These are phyloP conservation scores for Calocybe cyanea DNA, from an alignment of 768 basidiomycete species.

Conservation along the genomic window DNA sequence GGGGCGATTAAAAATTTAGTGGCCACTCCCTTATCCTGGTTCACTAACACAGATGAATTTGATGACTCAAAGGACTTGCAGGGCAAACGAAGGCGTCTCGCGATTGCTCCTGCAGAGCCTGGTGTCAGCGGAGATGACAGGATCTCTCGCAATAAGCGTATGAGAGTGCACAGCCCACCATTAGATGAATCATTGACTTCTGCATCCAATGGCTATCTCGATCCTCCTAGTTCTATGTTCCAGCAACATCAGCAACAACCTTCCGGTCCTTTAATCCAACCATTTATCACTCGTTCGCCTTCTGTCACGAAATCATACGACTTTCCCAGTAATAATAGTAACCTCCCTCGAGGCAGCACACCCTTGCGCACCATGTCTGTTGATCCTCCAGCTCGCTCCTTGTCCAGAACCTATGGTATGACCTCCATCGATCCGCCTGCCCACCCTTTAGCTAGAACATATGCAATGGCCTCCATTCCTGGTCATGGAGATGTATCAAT, in stretches of 20 bases:
- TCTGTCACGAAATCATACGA: slow-evolving; percentile 26
- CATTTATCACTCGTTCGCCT: slow-evolving; percentile 21
- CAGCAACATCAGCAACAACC: slow-evolving; percentile 19
- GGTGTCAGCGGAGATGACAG: slow-evolving; percentile 28
- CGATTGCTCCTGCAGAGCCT: slow-evolving; percentile 25
- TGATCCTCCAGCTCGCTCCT: slow-evolving; percentile 49
- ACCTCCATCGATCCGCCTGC: slow-evolving; percentile 61
- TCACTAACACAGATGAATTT: slow-evolving; percentile 44
- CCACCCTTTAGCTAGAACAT: slow-evolving; percentile 33
- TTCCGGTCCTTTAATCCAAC: slow-evolving; percentile 19
- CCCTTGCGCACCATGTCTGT: slow-evolving; percentile 67
- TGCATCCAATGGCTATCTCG: slow-evolving; percentile 39
- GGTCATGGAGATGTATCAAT: slow-evolving; percentile 36
- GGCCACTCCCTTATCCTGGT: slow-evolving; percentile 60
- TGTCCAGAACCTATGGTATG: slow-evolving; percentile 34
- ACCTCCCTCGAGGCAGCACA: slow-evolving; percentile 30
- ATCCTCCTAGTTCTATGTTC: slow-evolving; percentile 50
- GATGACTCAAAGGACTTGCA: slow-evolving; percentile 43
- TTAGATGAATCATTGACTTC: slow-evolving; percentile 27
- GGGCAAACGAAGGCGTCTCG: slow-evolving; percentile 54
- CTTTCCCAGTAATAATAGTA: slow-evolving; percentile 25
- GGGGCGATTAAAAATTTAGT: slow-evolving; percentile 65
- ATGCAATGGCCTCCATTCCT: slow-evolving; percentile 39
- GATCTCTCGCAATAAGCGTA: slow-evolving; percentile 44
- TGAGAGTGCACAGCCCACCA: slow-evolving; percentile 50